Percentiles rank a stretch among this genome's conserved stretches.
Evolutionary conservation across 768 basidiomycete genomes (phyloP).

Genomic region (Dioszegia hungarica): DNA sequence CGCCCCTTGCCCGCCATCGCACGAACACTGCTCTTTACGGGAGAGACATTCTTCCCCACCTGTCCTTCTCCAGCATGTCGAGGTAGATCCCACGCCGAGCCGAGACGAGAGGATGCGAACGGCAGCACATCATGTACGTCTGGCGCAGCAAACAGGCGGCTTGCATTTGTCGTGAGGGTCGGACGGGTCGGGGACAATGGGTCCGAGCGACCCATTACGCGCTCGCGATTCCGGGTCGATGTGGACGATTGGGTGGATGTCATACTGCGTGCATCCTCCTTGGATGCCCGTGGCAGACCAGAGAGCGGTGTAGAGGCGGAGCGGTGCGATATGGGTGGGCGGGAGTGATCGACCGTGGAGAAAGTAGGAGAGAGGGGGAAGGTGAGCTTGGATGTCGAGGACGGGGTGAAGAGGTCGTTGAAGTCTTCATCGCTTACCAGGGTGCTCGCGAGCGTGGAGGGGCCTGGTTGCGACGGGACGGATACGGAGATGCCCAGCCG

Average conservation of each 20-base stretch:
- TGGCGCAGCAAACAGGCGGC: constrained; percentile 5
- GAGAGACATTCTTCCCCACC: background rate
- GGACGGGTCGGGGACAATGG: background rate
- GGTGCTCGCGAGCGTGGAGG: background rate
- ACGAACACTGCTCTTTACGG: background rate
- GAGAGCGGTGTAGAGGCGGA: background rate
- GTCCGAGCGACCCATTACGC: constrained; percentile 21
- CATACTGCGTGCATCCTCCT: constrained; percentile 5
- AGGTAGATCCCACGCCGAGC: constrained; percentile 13
- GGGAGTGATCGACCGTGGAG: no score
- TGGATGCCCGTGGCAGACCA: background rate
- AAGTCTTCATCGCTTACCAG: constrained; percentile 3
- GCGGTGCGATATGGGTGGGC: no score
- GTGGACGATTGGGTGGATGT: constrained; percentile 9
- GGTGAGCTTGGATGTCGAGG: background rate
- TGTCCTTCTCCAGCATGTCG: no score
- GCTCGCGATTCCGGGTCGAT: constrained; percentile 14
- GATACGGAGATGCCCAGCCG: background rate
- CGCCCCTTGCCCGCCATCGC: background rate
- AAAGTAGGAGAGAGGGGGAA: background rate
- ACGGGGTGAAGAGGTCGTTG: constrained; percentile 18
- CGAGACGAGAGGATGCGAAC: constrained; percentile 5
- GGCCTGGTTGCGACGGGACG: background rate
- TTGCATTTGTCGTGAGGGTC: background rate
- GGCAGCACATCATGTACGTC: constrained; percentile 14